phyloP scores from a whole-genome alignment of 371 early-diverging fungal species.

The Thermomucor indicae-seudaticae region DNA sequence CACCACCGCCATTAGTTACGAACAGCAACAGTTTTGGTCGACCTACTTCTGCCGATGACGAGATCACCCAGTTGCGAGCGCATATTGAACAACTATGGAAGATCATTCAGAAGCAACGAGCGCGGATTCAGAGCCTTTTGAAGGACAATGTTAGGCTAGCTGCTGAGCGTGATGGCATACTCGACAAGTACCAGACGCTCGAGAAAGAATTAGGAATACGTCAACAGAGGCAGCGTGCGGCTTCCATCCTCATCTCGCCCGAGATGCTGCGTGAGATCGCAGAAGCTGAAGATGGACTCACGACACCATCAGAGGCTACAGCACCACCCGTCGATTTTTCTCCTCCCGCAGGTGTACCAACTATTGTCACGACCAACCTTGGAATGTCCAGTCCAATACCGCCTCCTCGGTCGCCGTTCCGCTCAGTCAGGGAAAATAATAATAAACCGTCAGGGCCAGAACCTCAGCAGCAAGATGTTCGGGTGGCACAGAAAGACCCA shows the following conservation, averaged over 20 bases:
- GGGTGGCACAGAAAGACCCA: constrained; percentile 4
- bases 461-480: constrained; percentile 7
- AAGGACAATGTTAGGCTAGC: constrained; percentile 51
- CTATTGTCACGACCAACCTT: constrained; percentile 9
- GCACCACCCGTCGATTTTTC: too few relatives aligned
- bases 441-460: too few relatives aligned
- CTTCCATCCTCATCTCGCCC: constrained; percentile 16
- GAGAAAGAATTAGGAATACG: constrained; percentile 22
- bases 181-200: constrained; percentile 26
- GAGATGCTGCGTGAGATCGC: constrained; percentile 15
- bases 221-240: constrained; percentile 9
- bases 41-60: constrained; percentile 2
- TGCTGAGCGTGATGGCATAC: constrained; percentile 52
- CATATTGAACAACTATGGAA: constrained; percentile 90
- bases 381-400: constrained; percentile 11
- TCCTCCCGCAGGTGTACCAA: too few relatives aligned
- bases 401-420: constrained; percentile 21
- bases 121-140: constrained; percentile 74
- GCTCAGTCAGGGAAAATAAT: constrained; percentile 10
- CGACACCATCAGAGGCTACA: constrained; percentile 3
- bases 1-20: too few relatives aligned
- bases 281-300: constrained; percentile 15
- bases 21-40: constrained; percentile 1
- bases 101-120: constrained; percentile 84
- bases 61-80: constrained; percentile 9